phyloP scores from a whole-genome alignment of 1,139 yeast species.

The Taphrina flavorubra region DNA sequence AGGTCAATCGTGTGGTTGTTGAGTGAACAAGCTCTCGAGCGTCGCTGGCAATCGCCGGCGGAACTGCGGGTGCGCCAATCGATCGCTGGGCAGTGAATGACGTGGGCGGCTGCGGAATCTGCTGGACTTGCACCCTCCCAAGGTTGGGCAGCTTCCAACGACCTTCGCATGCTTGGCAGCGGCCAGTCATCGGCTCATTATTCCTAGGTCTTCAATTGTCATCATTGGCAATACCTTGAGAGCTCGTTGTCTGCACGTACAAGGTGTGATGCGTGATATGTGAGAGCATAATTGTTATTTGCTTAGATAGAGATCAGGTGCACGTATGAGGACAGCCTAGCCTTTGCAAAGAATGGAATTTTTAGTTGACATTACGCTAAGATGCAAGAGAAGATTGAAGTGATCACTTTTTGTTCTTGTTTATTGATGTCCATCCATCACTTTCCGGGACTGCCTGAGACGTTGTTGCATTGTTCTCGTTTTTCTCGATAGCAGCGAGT shows the following conservation, averaged over 20 bases:
- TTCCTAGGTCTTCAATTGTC: too few species aligned
- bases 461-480: slow-evolving; percentile 50
- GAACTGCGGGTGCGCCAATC: neutral
- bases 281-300: too few species aligned
- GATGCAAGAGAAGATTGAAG: slow-evolving; percentile 6
- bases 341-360: neutral
- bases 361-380: slow-evolving; percentile 16
- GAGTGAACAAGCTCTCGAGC: neutral
- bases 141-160: neutral
- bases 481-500: slow-evolving; percentile 48
- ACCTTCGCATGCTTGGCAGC: neutral
- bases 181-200: neutral
- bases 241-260: too few species aligned
- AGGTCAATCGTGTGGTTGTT: neutral
- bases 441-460: slow-evolving; percentile 56
- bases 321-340: neutral
- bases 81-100: slow-evolving; percentile 7
- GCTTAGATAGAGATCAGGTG: neutral
- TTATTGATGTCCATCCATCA: slow-evolving; percentile 72
- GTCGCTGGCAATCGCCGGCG: slow-evolving; percentile 12
- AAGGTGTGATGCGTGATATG: too few species aligned
- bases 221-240: too few species aligned
- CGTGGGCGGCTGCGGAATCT: slow-evolving; percentile 12
- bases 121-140: neutral
- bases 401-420: slow-evolving; percentile 51